phyloP scores from a whole-genome alignment of 805 yeast genomes.

The Candida taoyuanica region DNA sequence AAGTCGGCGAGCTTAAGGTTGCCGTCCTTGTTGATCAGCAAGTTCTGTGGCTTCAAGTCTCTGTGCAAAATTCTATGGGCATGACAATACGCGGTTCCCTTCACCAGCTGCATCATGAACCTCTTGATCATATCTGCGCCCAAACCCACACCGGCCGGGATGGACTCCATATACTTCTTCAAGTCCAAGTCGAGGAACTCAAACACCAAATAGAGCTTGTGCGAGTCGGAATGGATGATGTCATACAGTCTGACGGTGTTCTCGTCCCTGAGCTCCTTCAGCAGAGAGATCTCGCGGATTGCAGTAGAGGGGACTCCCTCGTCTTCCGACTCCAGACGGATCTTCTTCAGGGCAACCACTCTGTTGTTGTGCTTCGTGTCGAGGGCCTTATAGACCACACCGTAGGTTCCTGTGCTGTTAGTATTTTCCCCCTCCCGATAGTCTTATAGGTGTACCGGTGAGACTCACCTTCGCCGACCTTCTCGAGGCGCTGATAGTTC shows the following conservation, averaged over 20 bases:
- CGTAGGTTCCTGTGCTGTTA: slow-evolving; percentile 60
- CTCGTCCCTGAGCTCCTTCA: slow-evolving; percentile 91
- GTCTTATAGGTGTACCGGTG: too few relatives aligned
- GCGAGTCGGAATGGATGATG: slow-evolving; percentile 91
- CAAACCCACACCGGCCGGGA: slow-evolving; percentile 85
- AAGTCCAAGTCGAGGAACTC: slow-evolving; percentile 92
- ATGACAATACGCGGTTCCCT: slow-evolving; percentile 91
- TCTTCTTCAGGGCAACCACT: slow-evolving; percentile 93
- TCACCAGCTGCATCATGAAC: slow-evolving; percentile 86
- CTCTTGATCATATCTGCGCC: slow-evolving; percentile 88
- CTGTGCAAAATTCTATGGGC: slow-evolving; percentile 92
- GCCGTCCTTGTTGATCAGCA: slow-evolving; percentile 92
- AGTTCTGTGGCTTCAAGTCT: slow-evolving; percentile 94
- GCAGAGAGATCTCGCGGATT: slow-evolving; percentile 88
- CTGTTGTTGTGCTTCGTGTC: slow-evolving; percentile 86
- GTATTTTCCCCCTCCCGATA: too few relatives aligned
- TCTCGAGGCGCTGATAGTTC: slow-evolving; percentile 90
- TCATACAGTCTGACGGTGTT: slow-evolving; percentile 89
- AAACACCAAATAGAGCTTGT: slow-evolving; percentile 87
- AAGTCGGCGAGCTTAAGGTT: slow-evolving; percentile 88
- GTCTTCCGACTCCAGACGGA: slow-evolving; percentile 91
- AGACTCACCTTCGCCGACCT: slow-evolving; percentile 85
- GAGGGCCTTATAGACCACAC: slow-evolving; percentile 94
- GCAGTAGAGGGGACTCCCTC: slow-evolving; percentile 99
- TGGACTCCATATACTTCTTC: slow-evolving; percentile 94